These are phyloP conservation scores for Cystobasidium slooffiae DNA, from an alignment of 1,284 basidiomycete species.

Conservation along the genomic window DNA sequence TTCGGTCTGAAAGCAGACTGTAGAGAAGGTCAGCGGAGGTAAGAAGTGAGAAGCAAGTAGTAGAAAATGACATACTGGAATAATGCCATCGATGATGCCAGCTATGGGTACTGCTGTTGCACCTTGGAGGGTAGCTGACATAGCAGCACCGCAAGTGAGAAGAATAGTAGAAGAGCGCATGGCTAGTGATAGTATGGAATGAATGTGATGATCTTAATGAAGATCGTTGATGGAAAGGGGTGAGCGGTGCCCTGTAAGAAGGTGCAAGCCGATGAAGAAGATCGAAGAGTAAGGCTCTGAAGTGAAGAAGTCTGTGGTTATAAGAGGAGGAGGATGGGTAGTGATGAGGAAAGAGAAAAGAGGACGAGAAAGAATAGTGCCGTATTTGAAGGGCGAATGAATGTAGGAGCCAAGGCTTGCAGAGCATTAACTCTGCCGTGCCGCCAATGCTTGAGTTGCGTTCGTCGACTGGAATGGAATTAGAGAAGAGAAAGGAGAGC, in stretches of 20 bases:
- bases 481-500: constrained; percentile 14
- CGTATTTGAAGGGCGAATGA: not conserved
- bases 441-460: constrained; percentile 5
- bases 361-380: no score
- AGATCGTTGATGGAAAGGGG: not conserved
- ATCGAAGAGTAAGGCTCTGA: not conserved
- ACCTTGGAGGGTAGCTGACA: constrained; percentile 5
- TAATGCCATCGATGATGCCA: constrained; percentile 14
- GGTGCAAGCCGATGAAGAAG: constrained; percentile 1
- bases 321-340: not conserved
- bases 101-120: constrained; percentile 18
- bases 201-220: constrained; percentile 15
- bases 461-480: constrained; percentile 14
- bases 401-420: not conserved
- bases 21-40: not conserved
- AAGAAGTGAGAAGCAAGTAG: not conserved
- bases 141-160: constrained; percentile 9
- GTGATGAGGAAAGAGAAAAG: not conserved
- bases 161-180: constrained; percentile 20
- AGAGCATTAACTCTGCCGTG: not conserved
- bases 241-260: not conserved
- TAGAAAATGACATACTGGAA: constrained; percentile 19
- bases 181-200: not conserved
- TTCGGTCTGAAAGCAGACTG: constrained; percentile 11
- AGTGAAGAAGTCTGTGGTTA: constrained; percentile 2